Conservation (phyloP, 2,329 filamentous ascomycete genomes). For the Ambrosiella cleistominuta region DNA sequence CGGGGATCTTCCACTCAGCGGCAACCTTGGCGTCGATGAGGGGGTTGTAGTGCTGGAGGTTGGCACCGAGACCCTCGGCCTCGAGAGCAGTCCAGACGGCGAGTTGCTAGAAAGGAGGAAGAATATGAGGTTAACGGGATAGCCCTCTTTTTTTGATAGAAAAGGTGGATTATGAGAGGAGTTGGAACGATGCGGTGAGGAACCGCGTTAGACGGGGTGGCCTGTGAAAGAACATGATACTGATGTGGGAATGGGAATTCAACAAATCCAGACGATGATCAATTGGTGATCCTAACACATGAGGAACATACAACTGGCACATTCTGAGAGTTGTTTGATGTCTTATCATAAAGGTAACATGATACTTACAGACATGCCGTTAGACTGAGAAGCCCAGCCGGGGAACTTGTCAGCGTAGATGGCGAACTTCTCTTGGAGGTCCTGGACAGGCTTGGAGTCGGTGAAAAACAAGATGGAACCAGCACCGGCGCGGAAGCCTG, state of each 20-base stretch:
- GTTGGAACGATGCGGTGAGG: no score
- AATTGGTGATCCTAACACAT: no score
- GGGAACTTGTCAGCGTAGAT: conserved; percentile 67
- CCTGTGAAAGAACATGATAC: no score
- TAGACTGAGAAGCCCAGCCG: conserved; percentile 56
- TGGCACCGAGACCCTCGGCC: conserved; percentile 68
- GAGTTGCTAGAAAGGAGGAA: conserved; percentile 37
- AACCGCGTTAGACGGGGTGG: no score
- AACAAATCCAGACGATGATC: no score
- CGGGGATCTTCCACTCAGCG: conserved; percentile 50
- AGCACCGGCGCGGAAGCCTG: conserved; percentile 50
- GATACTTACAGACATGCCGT: conserved; percentile 46
- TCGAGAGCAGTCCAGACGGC: conserved; percentile 67
- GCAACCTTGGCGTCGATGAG: conserved; percentile 58
- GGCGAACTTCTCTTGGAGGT: conserved; percentile 50
- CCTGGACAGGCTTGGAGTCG: conserved; percentile 49
- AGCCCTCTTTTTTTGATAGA: not conserved
- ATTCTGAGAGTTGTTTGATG: no score
- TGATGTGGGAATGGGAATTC: no score
- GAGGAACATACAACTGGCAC: no score
- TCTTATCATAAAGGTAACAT: not conserved
- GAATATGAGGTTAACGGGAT: not conserved
- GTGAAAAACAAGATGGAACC: conserved; percentile 82
- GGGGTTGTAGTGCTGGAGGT: conserved; percentile 89
- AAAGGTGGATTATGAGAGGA: no score